Percentiles rank a stretch among this genome's conserved stretches.
Conservation (phyloP, 148 eudicot species). For the Rhododendron ovatum region DNA sequence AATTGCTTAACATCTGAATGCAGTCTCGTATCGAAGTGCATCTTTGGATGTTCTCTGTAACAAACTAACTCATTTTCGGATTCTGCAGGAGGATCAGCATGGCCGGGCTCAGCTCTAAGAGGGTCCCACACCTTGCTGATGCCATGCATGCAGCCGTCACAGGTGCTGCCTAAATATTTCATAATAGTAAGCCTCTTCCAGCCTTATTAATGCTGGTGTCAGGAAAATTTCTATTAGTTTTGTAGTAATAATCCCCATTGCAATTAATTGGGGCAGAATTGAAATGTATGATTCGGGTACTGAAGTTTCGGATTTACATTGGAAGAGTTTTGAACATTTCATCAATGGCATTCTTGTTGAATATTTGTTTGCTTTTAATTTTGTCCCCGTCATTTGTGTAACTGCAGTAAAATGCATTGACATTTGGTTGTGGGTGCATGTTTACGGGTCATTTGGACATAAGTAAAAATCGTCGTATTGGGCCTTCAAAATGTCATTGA, state of each 20-base stretch:
- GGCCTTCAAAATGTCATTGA: neutral
- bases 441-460: neutral
- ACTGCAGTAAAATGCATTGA: neutral
- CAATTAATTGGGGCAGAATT: neutral
- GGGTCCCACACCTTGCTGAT: conserved; percentile 89
- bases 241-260: conserved; percentile 9
- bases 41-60: neutral
- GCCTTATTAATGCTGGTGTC: conserved; percentile 3
- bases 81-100: conserved; percentile 90
- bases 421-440: neutral
- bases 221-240: neutral
- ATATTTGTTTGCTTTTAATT: neutral
- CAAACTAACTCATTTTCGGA: neutral
- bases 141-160: conserved; percentile 93
- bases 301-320: neutral
- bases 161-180: conserved; percentile 25
- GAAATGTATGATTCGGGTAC: neutral
- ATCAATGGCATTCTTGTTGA: neutral
- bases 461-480: neutral
- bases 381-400: neutral
- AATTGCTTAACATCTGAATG: neutral
- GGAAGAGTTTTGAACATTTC: neutral
- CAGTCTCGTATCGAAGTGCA: neutral
- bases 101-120: conserved; percentile 91
- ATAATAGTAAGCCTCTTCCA: neutral